Conservation (phyloP, 768 basidiomycete genomes). For the Cystofilobasidium ferigula region DNA sequence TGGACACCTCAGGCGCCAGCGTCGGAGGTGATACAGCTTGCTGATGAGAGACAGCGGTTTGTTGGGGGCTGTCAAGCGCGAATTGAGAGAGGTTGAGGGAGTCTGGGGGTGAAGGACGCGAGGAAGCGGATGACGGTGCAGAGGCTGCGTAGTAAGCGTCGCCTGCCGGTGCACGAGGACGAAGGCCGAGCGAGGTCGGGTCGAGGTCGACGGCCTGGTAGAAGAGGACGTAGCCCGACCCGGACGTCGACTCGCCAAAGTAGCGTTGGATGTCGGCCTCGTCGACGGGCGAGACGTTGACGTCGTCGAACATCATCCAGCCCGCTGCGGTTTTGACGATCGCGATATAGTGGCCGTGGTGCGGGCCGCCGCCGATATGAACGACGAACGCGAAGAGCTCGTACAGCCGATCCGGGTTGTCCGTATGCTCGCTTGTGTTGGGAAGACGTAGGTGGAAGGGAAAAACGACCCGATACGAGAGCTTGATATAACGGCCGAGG, state of each 20-base stretch:
- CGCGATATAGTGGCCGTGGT: slow-evolving; percentile 96
- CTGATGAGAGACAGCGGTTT: background rate
- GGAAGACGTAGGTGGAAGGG: slow-evolving; percentile 88
- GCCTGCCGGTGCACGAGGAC: too few species aligned
- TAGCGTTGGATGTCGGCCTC: slow-evolving; percentile 85
- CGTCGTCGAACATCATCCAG: slow-evolving; percentile 95
- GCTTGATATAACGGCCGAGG: slow-evolving; percentile 77
- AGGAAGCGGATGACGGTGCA: background rate
- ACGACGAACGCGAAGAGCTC: slow-evolving; percentile 93
- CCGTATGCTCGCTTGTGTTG: slow-evolving; percentile 89
- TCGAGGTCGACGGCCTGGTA: slow-evolving; percentile 90
- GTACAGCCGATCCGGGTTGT: slow-evolving; percentile 84
- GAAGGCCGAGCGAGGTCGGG: slow-evolving; percentile 55
- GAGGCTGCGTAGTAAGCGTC: too few species aligned
- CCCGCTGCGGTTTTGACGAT: slow-evolving; percentile 69
- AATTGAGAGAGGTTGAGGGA: background rate
- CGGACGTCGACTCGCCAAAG: slow-evolving; percentile 70
- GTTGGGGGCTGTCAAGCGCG: background rate
- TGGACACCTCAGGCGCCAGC: background rate
- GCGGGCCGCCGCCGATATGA: slow-evolving; percentile 98
- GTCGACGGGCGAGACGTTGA: slow-evolving; percentile 73
- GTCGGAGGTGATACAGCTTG: background rate
- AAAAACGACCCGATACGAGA: slow-evolving; percentile 92
- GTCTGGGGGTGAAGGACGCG: background rate
- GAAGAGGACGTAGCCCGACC: slow-evolving; percentile 91